A percentile compares a stretch with the other conserved stretches of the same genome.
phyloP scores from a whole-genome alignment of 345 rosid genomes.

The Populus pruinosa region DNA sequence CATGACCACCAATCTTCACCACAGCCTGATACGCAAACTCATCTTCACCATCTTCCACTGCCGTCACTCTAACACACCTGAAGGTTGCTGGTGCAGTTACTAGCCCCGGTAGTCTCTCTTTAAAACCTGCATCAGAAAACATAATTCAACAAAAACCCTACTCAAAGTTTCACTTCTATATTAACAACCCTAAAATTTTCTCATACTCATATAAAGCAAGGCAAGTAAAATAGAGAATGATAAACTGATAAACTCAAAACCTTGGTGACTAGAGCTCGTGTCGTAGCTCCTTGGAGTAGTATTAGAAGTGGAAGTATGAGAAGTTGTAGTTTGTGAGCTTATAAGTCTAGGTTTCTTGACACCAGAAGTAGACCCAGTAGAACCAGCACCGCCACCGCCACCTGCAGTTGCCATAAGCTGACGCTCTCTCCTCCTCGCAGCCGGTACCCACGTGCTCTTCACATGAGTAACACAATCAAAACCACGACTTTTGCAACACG shows the following conservation, averaged over 20 bases:
- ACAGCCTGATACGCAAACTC: slow-evolving; percentile 91
- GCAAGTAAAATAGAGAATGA: not conserved
- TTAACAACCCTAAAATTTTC: not conserved
- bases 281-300: slow-evolving; percentile 91
- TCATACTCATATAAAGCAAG: not conserved
- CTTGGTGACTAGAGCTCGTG: slow-evolving; percentile 85
- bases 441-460: slow-evolving; percentile 98
- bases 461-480: slow-evolving; percentile 89
- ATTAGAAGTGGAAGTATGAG: slow-evolving; percentile 87
- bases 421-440: slow-evolving; percentile 83
- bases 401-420: slow-evolving; percentile 47
- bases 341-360: slow-evolving; percentile 75
- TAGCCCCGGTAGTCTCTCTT: slow-evolving; percentile 70
- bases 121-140: slow-evolving; percentile 52
- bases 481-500: slow-evolving; percentile 94
- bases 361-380: slow-evolving; percentile 78
- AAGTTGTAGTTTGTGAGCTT: slow-evolving; percentile 63
- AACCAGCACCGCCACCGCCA: slow-evolving; percentile 46
- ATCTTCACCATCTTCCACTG: slow-evolving; percentile 85
- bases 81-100: slow-evolving; percentile 85
- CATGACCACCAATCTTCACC: slow-evolving; percentile 85
- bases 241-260: slow-evolving; percentile 24
- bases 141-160: slow-evolving; percentile 25
- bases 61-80: slow-evolving; percentile 91
- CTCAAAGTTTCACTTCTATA: slow-evolving; percentile 1